phyloP scores from a whole-genome alignment of 2,329 filamentous ascomycete genomes.

The Colletotrichum chlorophyti region DNA sequence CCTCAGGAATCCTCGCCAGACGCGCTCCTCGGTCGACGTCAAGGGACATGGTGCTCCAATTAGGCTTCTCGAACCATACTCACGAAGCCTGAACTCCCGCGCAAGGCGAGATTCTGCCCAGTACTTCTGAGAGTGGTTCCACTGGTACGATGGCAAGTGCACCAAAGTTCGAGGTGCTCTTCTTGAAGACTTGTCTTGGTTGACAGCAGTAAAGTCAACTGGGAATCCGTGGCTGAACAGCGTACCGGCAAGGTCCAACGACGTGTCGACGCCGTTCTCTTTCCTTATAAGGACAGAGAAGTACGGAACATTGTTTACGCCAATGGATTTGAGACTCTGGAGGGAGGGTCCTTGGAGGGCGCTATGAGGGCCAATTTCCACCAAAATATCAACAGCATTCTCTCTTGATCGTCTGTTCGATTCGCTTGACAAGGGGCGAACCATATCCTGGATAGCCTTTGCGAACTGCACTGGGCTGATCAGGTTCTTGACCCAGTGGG shows the following conservation, averaged over 20 bases:
- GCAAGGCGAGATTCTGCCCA: constrained; percentile 2
- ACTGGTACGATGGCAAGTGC: neutral
- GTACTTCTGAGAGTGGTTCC: neutral
- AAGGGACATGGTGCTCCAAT: constrained; percentile 14
- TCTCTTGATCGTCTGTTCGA: neutral
- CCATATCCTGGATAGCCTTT: neutral
- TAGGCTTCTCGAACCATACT: constrained; percentile 10
- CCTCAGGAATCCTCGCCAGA: constrained; percentile 17
- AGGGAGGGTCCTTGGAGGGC: neutral
- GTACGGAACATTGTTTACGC: neutral
- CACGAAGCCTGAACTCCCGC: constrained; percentile 12
- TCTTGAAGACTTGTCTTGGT: neutral
- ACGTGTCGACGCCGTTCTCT: neutral
- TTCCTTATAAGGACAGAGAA: neutral
- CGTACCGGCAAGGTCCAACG: neutral
- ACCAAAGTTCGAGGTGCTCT: neutral
- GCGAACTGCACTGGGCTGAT: neutral
- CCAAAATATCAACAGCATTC: neutral
- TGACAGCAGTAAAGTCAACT: neutral
- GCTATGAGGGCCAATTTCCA: constrained; percentile 11
- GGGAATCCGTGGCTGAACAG: neutral
- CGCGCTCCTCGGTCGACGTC: constrained; percentile 22
- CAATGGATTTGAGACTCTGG: neutral
- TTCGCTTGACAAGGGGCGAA: constrained; percentile 18
- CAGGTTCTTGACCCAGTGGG: constrained; percentile 9